phyloP scores from a whole-genome alignment of 768 basidiomycete genomes.

The Porphyrellus cyaneotinctus region DNA sequence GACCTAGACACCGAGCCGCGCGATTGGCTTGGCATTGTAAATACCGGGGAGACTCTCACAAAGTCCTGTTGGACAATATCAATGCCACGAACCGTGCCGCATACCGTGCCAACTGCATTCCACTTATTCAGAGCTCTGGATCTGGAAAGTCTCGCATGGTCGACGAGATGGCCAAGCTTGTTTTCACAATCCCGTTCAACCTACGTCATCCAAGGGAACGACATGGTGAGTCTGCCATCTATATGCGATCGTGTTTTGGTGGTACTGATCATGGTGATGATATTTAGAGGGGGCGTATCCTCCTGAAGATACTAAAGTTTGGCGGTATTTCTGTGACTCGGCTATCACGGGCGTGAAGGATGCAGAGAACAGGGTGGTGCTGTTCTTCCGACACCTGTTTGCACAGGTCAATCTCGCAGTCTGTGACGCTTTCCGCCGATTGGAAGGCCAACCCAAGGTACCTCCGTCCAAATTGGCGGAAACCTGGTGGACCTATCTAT shows the following conservation, averaged over 20 bases:
- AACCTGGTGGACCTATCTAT: not conserved
- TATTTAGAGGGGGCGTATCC: not conserved
- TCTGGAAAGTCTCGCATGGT: not conserved
- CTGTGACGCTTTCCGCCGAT: not conserved
- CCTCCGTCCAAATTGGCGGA: not conserved
- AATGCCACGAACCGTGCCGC: not conserved
- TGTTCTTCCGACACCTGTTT: not conserved
- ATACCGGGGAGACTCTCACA: not conserved
- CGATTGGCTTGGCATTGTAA: not conserved
- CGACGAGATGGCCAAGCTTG: not conserved
- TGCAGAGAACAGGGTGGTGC: not conserved
- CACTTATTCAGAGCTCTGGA: not conserved
- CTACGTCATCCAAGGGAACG: not conserved
- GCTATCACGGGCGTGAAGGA: not conserved
- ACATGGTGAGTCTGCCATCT: not conserved
- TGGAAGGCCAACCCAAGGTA: too few relatives aligned
- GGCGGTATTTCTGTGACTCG: not conserved
- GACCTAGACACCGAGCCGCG: not conserved
- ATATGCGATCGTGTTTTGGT: not conserved
- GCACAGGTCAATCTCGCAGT: not conserved
- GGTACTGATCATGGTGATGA: not conserved
- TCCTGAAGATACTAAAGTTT: not conserved
- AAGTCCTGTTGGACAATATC: not conserved
- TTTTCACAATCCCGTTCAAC: not conserved
- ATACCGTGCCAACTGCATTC: not conserved